These are phyloP conservation scores for Fragaria nilgerrensis DNA, from an alignment of 306 rosid genomes.

Conservation along the genomic window DNA sequence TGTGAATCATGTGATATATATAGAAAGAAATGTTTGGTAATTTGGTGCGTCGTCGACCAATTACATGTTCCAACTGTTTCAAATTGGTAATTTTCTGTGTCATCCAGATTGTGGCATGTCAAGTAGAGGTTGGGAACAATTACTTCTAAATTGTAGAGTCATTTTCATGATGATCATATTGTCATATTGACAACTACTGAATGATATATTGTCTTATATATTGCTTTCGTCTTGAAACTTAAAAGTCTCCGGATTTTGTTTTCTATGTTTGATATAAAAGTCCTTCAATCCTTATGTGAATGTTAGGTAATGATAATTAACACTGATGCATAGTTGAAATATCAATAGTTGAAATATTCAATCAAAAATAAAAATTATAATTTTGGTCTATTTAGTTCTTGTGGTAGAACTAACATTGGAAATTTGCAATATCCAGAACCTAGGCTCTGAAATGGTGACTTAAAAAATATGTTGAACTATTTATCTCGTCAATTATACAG, in stretches of 20 bases:
- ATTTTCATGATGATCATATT: background rate
- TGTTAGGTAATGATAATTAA: background rate
- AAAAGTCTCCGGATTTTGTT: background rate
- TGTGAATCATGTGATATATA: background rate
- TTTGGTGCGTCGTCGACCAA: background rate
- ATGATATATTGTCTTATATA: background rate
- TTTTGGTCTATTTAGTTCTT: background rate
- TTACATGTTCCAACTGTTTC: background rate
- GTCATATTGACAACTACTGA: background rate
- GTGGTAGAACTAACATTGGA: no score
- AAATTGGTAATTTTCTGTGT: background rate
- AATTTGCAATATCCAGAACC: background rate
- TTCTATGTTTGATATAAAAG: background rate
- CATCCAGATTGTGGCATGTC: background rate
- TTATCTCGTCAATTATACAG: background rate
- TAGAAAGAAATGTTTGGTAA: background rate
- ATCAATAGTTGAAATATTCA: background rate
- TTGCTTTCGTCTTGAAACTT: no score
- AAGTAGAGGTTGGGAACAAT: background rate
- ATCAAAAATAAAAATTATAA: background rate
- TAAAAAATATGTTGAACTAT: background rate
- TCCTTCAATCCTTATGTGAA: background rate
- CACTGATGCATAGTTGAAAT: background rate
- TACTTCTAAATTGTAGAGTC: background rate
- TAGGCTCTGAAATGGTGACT: background rate